Percentiles rank a stretch among this genome's conserved stretches.
phyloP scores from a whole-genome alignment of 2,329 filamentous ascomycete genomes.

The Venturiaceae sp. region DNA sequence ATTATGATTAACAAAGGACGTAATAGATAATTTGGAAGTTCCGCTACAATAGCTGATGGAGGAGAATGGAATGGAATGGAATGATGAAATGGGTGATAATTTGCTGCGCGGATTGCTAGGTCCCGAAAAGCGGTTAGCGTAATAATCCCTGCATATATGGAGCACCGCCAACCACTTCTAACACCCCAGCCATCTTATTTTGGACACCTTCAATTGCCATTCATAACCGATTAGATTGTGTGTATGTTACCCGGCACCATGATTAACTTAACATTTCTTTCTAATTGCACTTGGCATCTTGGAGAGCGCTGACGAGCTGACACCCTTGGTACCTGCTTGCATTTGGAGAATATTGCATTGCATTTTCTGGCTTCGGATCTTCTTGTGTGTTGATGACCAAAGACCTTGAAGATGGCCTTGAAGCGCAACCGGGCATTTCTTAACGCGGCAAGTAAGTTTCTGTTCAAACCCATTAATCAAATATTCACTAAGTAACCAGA shows the following conservation, averaged over 20 bases:
- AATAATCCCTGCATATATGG: too few species aligned
- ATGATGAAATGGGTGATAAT: too few species aligned
- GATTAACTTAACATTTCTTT: too few species aligned
- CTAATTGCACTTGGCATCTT: too few species aligned
- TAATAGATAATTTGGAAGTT: too few species aligned
- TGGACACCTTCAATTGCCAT: not conserved
- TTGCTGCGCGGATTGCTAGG: too few species aligned
- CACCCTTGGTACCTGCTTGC: not conserved
- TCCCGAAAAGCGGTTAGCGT: too few species aligned
- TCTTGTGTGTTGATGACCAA: not conserved
- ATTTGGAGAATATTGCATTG: not conserved
- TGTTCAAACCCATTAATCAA: not conserved
- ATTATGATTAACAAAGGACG: too few species aligned
- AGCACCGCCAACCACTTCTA: not conserved
- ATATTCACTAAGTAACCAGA: not conserved
- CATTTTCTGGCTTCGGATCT: not conserved
- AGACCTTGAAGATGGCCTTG: not conserved
- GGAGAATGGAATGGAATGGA: too few species aligned
- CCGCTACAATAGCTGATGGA: too few species aligned
- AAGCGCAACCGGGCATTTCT: not conserved
- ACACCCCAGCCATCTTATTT: not conserved
- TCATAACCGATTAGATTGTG: not conserved
- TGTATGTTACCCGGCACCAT: too few species aligned
- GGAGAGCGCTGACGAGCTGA: not conserved
- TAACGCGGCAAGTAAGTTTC: not conserved